phyloP scores from a whole-genome alignment of 495 filamentous ascomycete genomes.

The Penicillium angulare region DNA sequence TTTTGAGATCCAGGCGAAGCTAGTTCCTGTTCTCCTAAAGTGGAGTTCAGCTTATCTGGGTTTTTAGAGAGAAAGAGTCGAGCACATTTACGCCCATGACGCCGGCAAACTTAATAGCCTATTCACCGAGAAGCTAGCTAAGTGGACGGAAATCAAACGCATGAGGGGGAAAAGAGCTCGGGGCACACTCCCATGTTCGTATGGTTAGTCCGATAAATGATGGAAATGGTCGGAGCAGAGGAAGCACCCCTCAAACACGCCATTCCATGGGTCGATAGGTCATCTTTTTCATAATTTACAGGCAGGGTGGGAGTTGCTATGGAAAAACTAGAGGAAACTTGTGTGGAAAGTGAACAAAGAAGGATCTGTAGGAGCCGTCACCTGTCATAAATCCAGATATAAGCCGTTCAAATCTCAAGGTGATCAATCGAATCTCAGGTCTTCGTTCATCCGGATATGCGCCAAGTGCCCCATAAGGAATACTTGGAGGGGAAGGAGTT shows the following conservation, averaged over 20 bases:
- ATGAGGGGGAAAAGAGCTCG: not conserved
- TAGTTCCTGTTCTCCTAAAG: not conserved
- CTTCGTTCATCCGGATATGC: slow-evolving; percentile 17
- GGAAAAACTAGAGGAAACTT: too few species aligned
- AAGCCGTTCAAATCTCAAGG: slow-evolving; percentile 2
- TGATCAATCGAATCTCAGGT: slow-evolving; percentile 22
- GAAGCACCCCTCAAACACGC: not conserved
- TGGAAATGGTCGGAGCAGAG: too few species aligned
- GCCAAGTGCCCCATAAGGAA: slow-evolving; percentile 22
- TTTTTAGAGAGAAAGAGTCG: not conserved
- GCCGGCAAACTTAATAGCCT: slow-evolving; percentile 1
- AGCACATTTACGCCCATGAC: not conserved
- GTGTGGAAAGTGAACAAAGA: too few species aligned
- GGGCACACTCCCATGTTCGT: slow-evolving; percentile 13
- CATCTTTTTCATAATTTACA: not conserved
- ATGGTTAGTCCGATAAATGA: slow-evolving; percentile 5
- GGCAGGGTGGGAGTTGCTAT: not conserved
- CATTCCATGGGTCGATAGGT: not conserved
- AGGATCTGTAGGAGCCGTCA: slow-evolving; percentile 3
- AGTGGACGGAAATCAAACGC: not conserved
- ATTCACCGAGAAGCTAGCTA: too few species aligned
- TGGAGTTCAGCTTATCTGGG: slow-evolving; percentile 9
- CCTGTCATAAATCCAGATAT: slow-evolving; percentile 13
- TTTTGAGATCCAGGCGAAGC: slow-evolving; percentile 10
- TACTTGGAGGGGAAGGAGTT: slow-evolving; percentile 4